Base-by-base conservation (phyloP, 305 asterid genomes). In the Fraxinus velutina region DNA sequence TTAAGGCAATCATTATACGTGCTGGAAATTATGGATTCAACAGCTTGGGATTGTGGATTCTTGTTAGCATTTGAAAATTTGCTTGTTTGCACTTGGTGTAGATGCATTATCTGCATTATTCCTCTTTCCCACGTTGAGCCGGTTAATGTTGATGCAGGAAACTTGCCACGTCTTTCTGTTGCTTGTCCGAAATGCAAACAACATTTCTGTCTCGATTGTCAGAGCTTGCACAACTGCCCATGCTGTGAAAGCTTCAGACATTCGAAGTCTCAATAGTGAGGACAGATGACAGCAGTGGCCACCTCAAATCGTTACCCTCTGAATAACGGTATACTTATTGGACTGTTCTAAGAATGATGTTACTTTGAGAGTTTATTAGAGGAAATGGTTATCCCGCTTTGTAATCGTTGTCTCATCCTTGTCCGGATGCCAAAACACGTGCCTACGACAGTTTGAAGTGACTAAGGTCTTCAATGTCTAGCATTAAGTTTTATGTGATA, bases 211-310 rank as follows among this genome's bases (percentile, higher is more conserved):
- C 97, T 96, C 4, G 97, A 96, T 47, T 96, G 98, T 37, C 98
- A 93, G 86, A 96, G 99, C 90, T 86, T 96, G 91, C 99, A 94
- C 83, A 96, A 96, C 55, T 96, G 99, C 87, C 99, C 97, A 0
- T 97, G 98, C 57, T 94, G 99, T 78, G 97, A 96, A 94, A 90
- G 98, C 88, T 89, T 90, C 83, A 87, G 87, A 30, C 93, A 90
- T 70, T 88, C 94, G 17, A 80, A 87, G 79, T 33, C 88, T 75
- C 1, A 78, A 44, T 8, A 72, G 82, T 10, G 81, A 68, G 80
- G 88, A 87, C 71, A 89, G 82, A 79, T 88, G 84, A 85, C 72
- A 32, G 37, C 44, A 50, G 17, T 73, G 78, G 55, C 42, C 22
- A 13, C 5, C 76, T 32, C 12, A n/a, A 29, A 32, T 8, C 1